A percentile compares a stretch with the other conserved stretches of the same genome.
Evolutionary conservation across 331 rosid species (phyloP).

Genomic region (Quercus lobata): DNA sequence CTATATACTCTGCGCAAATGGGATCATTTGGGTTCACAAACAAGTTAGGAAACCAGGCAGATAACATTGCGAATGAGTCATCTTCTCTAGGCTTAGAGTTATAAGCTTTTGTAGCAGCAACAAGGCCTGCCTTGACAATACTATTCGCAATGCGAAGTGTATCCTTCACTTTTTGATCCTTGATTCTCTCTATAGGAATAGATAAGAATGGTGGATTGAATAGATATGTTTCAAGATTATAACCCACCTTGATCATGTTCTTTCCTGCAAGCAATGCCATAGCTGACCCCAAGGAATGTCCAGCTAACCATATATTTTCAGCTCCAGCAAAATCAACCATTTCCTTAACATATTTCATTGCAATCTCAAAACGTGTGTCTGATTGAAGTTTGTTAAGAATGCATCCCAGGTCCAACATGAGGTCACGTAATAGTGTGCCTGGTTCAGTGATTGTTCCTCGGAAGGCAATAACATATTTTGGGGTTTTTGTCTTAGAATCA

Average conservation of each 20-base stretch:
- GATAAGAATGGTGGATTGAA: slow-evolving; percentile 33
- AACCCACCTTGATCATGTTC: slow-evolving; percentile 18
- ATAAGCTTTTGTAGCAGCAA: not conserved
- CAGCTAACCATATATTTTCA: slow-evolving; percentile 36
- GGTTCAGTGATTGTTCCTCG: slow-evolving; percentile 16
- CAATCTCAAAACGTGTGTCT: not conserved
- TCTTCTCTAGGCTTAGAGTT: not conserved
- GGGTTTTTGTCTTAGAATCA: not conserved
- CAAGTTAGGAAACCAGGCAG: slow-evolving; percentile 25
- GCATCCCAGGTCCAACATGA: not conserved
- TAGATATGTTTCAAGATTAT: slow-evolving; percentile 13
- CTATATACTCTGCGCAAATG: slow-evolving; percentile 25
- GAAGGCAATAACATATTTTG: slow-evolving; percentile 28
- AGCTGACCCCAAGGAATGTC: slow-evolving; percentile 37
- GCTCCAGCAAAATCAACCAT: not conserved
- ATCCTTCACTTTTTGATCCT: not conserved
- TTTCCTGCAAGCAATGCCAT: slow-evolving; percentile 27
- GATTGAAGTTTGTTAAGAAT: slow-evolving; percentile 2
- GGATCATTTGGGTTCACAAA: slow-evolving; percentile 29
- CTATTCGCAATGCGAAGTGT: slow-evolving; percentile 10
- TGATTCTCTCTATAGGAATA: slow-evolving; percentile 10
- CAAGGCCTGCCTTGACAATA: slow-evolving; percentile 18
- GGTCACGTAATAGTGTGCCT: slow-evolving; percentile 3
- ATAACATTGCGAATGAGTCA: slow-evolving; percentile 3
- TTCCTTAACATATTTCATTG: not conserved